These are phyloP conservation scores for Fusarium transvaalense DNA, from an alignment of 2,329 filamentous ascomycete genomes.

Conservation along the genomic window DNA sequence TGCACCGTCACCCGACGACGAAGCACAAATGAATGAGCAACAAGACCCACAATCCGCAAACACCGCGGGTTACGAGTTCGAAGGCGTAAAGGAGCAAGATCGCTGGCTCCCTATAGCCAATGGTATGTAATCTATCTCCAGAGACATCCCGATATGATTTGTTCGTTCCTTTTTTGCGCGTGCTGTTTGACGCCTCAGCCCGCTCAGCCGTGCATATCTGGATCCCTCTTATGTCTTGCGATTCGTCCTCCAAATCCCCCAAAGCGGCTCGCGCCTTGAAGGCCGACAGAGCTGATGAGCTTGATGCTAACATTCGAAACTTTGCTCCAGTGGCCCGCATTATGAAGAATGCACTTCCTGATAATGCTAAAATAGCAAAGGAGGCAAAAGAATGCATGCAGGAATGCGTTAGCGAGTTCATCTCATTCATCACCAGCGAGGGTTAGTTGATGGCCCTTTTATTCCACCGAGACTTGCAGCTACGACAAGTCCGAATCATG, in stretches of 20 bases:
- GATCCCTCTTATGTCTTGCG: constrained; percentile 70
- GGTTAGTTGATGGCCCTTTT: constrained; percentile 69
- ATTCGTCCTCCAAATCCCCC: constrained; percentile 65
- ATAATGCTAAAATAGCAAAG: constrained; percentile 99
- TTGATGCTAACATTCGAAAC: constrained; percentile 94
- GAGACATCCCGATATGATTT: constrained; percentile 58
- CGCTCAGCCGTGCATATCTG: constrained; percentile 51
- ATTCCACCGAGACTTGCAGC: constrained; percentile 19
- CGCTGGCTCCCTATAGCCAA: constrained; percentile 99
- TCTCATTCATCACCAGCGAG: constrained; percentile 99
- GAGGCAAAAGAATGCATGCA: constrained; percentile 99
- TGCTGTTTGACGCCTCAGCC: constrained; percentile 49
- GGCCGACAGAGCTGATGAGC: constrained; percentile 64
- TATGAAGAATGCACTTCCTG: constrained; percentile 97
- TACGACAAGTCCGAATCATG: constrained; percentile 29
- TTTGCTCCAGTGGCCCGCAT: constrained; percentile 97
- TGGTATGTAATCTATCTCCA: constrained; percentile 77
- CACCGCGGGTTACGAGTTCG: constrained; percentile 85
- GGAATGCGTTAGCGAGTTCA: constrained; percentile 99
- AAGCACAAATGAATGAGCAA: constrained; percentile 92
- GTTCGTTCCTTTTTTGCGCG: constrained; percentile 47
- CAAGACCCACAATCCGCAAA: constrained; percentile 81
- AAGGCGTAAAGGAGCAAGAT: constrained; percentile 97
- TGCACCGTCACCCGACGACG: constrained; percentile 93
- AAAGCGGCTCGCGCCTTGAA: constrained; percentile 63